Evolutionary conservation across 139 green algal species (phyloP), one percentile per base, ranked within the genome.

Genomic region (Chlamydomonas eustigma): DNA sequence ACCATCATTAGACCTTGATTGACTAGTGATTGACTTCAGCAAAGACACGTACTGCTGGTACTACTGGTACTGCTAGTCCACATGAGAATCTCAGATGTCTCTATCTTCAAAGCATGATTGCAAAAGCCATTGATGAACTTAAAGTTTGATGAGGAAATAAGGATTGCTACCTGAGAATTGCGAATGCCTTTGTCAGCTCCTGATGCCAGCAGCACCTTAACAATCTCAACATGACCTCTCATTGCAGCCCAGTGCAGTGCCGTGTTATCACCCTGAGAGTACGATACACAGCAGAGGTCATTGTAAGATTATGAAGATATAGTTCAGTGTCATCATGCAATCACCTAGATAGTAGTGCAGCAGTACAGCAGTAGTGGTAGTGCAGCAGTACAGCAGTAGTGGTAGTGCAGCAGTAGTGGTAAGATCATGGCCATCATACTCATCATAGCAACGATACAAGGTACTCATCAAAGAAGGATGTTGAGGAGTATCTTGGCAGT

Each of bases 261-360:
- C 1, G 91, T 95, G 90, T 97, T 98, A 75, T 97, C 93, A n/a
- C 94, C 93, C 88, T 94, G 88, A n/a, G n/a, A n/a, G n/a, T n/a
- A n/a, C n/a, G n/a, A n/a, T n/a, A n/a, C n/a, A n/a, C n/a, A n/a
- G n/a, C n/a, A n/a, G n/a, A n/a, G n/a, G n/a, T n/a, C n/a, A n/a
- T n/a, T n/a, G n/a, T n/a, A n/a, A n/a, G n/a, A n/a, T n/a, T n/a
- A n/a, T n/a, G n/a, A n/a, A n/a, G n/a, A n/a, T n/a, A n/a, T n/a
- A n/a, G n/a, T n/a, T n/a, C n/a, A n/a, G n/a, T n/a, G n/a, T n/a
- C n/a, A n/a, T n/a, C n/a, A n/a, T n/a, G n/a, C n/a, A n/a, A n/a
- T n/a, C n/a, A n/a, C n/a, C n/a, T n/a, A n/a, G n/a, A n/a, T n/a
- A n/a, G n/a, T n/a, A n/a, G n/a, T n/a, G n/a, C n/a, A n/a, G n/a